Conservation (phyloP, 192 early-diverging fungal genomes). For the Oehlia diaphana region DNA sequence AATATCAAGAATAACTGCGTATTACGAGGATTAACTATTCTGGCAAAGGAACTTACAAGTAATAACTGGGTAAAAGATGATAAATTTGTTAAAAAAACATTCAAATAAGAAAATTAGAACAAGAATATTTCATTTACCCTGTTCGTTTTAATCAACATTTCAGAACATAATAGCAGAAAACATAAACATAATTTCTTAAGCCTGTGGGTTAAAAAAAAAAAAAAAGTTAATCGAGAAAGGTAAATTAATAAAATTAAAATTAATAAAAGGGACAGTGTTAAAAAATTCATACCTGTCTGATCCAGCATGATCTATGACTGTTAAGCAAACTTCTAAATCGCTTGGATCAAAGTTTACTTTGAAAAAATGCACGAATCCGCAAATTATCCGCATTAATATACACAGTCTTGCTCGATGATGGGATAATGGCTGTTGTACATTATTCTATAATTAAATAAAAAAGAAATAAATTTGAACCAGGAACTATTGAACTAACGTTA, state of each 20-base stretch:
- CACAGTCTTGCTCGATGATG: constrained; percentile 3
- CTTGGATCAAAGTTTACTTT: not conserved
- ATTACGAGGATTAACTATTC: constrained; percentile 14
- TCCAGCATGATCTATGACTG: not conserved
- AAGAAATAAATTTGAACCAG: not conserved
- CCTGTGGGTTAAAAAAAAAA: too few relatives aligned
- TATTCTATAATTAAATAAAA: not conserved
- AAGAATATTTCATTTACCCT: not conserved
- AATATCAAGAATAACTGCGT: constrained; percentile 17
- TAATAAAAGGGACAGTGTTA: not conserved
- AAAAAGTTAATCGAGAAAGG: too few relatives aligned
- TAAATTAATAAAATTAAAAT: not conserved
- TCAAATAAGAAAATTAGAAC: not conserved
- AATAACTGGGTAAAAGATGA: not conserved
- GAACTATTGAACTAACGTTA: not conserved
- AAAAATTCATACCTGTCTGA: constrained; percentile 12
- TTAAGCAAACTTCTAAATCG: not conserved
- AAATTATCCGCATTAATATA: constrained; percentile 10
- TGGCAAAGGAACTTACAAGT: not conserved
- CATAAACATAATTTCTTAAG: constrained; percentile 21
- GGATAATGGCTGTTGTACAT: not conserved
- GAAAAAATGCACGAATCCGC: constrained; percentile 1
- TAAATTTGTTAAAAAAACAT: not conserved
- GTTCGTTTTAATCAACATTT: not conserved
- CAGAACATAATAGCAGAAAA: constrained; percentile 5